Base-by-base conservation (phyloP, 148 eudicot species). In the Agrostemma githago region DNA sequence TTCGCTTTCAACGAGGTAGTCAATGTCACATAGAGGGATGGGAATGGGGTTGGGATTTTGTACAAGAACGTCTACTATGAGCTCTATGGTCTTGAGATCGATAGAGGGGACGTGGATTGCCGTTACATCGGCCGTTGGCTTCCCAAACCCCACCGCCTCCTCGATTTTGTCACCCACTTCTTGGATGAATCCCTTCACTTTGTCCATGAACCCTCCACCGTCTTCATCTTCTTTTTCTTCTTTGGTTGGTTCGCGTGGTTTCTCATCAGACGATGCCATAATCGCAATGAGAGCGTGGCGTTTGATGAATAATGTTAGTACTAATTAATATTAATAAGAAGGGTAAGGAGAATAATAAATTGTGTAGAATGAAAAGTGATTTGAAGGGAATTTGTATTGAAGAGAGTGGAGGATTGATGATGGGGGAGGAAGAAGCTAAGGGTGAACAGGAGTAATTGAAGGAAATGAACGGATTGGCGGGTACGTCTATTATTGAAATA, bases 31-130 rank as follows among this genome's bases (percentile, higher is more conserved):
- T 51, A 81, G 60, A 8, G 84, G 84, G 26, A 81, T 81, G 12
- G 84, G 84, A 42, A 81, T 39, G 3, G 84, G 84, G 67, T 81
- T 81, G 2, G 84, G 81, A 46, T 81, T 81, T 62, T 64, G 60
- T 53, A 73, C 51, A 21, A 81, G 67, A 15, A 81, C 76, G 8
- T 81, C 81, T 26, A 81, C 74, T 9, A 77, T 34, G 21, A 81
- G 80, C 16, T 81, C 78, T 44, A 74, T 53, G 34, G 74, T 51
- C 56, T 81, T 77, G 19, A 81, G 78, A 37, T 78, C 80, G 42
- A 81, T 71, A 37, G 53, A 57, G 8, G 80, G 75, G 58, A 81
- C 58, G 78, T 77, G 80, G 38, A 81, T 58, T 57, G 68, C 63
- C 0, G 75, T 26, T 5, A 81, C 74, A 59, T 81, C 78, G 1